These are phyloP conservation scores for Mycena galopus DNA, from an alignment of 768 basidiomycete genomes.

Conservation along the genomic window DNA sequence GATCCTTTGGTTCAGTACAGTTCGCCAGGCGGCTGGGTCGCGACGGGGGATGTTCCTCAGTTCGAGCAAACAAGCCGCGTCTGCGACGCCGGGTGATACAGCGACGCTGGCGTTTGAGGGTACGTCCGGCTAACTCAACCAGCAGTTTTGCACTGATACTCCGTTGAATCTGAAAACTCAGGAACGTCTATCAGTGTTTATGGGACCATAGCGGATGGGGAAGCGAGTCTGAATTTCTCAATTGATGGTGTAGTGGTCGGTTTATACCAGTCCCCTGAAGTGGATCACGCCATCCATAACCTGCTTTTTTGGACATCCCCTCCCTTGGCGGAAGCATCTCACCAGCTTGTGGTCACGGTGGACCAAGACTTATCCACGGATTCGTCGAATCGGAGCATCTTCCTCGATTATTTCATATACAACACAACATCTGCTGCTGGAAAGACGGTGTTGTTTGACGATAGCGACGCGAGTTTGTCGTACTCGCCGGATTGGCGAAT, in stretches of 20 bases:
- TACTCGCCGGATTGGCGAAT: too few species aligned
- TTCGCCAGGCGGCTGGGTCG: neutral
- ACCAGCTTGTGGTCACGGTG: neutral
- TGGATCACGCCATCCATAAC: neutral
- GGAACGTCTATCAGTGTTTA: constrained; percentile 2
- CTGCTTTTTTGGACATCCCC: too few species aligned
- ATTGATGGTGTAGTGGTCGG: neutral
- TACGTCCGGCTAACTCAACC: neutral
- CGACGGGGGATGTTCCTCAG: neutral
- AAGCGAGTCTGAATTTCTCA: neutral
- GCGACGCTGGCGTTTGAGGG: constrained; percentile 8
- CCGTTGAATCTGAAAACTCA: neutral
- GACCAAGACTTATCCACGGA: neutral
- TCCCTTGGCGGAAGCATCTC: too few species aligned
- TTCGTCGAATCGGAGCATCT: neutral
- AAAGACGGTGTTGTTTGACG: too few species aligned
- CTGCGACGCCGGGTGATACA: too few species aligned
- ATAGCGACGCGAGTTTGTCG: neutral
- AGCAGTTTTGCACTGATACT: too few species aligned
- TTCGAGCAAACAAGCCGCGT: neutral
- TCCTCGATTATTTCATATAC: neutral
- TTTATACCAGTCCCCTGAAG: neutral
- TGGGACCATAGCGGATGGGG: neutral
- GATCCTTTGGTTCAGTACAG: too few species aligned
- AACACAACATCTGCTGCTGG: too few species aligned